Base-by-base conservation (phyloP, 2,329 filamentous ascomycete genomes). In the Penicillium sp. region DNA sequence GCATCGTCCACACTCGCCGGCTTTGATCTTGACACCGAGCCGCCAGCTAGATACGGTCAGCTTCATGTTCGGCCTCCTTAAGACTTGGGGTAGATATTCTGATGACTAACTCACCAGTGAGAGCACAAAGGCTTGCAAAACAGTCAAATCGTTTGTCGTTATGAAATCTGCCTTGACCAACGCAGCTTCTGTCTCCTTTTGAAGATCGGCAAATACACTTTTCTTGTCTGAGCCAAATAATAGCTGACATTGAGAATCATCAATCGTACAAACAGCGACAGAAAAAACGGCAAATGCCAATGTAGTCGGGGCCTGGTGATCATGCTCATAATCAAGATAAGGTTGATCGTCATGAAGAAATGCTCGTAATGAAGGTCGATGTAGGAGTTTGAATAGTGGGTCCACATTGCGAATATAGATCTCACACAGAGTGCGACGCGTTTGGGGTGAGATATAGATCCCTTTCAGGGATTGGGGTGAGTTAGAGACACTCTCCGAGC, bases 1-100 rank as follows among this genome's bases (percentile, higher is more conserved):
- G 47, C 69, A 73, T 70, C 4, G 71, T 73, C 71, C 71, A 73
- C 7, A 69, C 65, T n/a, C 69, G 63, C 37, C 70, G 66, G 35
- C 64, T 71, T 58, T 70, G 68, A 51, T 72, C 69, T 54, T 70
- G 69, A 4, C 61, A 67, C 19, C 70, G 67, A 14, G 67, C 61
- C 9, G 64, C 64, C n/a, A 68, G 57, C 66, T 68, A 50, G 8
- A 21, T 10, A 37, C 2, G 3, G 14, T 65, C 26, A 57, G 55
- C 8, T 35, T 48, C 47, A 14, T n/a, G 6, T 19, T 45, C 26
- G 21, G 7, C 10, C 14, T 23, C 4, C 5, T 52, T 23, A 14
- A 11, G 25, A 3, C 19, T 10, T n/a, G 19, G 13, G 7, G 13
- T 21, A 5, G 14, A 25, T 33, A 14, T 23, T n/a, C 8, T 8